Base-by-base conservation (phyloP, 306 rosid genomes). In the Prinsepia uniflora region DNA sequence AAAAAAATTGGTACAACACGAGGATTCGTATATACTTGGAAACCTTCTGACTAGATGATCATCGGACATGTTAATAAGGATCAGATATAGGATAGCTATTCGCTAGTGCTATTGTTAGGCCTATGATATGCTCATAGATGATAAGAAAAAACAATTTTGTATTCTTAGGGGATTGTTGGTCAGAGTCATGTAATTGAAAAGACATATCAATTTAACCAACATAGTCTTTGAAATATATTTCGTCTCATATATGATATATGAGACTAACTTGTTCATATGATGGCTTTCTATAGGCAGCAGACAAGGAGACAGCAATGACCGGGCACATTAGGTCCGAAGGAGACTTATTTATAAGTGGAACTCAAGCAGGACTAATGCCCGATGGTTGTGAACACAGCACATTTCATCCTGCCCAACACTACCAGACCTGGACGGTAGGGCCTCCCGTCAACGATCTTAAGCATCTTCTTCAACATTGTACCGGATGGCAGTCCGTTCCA, bases 241-340 rank as follows among this genome's bases (percentile, higher is more conserved):
- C 30, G 42, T 5, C 14, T 24, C 30, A 24, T 24, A 24, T 24
- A 24, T 24, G 30, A 24, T 24, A 24, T 36, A 45, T 20, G 71
- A 63, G 43, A 70, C 54, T 82, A 57, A 65, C 67, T 42, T 56
- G 13, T 67, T 13, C 50, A 15, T 56, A 9, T 64, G 52, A 30
- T 58, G 67, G 8, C 39, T 40, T 67, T 40, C 18, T n/a, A 42
- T 84, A 95, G 99, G 97, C 99, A 79, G 77, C 86, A 22, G 97
- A 95, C 84, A 86, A 67, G 78, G 96, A 86, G 10, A 78, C 13
- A 8, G 90, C 76, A 70, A 62, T 76, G 74, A 84, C 77, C 49
- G 99, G 99, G 53, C 43, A 41, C 81, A 78, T 95, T 85, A 83
- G 77, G 69, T 91, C 96, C 17, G 95, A 95, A 63, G 99, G 99